A percentile compares a stretch with the other conserved stretches of the same genome.
phyloP scores from a whole-genome alignment of 2,329 filamentous ascomycete species.

The Berkeleyomyces basicola region DNA sequence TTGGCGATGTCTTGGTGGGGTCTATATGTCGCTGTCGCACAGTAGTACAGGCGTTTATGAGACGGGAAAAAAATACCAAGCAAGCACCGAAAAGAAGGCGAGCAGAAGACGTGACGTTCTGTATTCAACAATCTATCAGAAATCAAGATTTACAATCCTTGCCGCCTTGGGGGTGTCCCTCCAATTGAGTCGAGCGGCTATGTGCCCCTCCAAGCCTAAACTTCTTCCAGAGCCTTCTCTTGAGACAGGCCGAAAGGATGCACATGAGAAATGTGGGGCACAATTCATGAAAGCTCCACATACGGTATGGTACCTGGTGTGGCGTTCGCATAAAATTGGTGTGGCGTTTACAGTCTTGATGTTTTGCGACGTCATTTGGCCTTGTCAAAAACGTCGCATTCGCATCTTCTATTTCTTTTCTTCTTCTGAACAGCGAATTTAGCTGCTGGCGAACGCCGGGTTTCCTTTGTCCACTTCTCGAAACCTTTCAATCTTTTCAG shows the following conservation, averaged over 20 bases:
- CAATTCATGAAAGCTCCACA: neutral
- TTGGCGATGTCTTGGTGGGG: neutral
- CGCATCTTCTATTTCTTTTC: neutral
- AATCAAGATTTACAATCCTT: neutral
- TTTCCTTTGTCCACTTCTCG: no score
- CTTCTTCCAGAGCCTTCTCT: constrained; percentile 2
- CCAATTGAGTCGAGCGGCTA: neutral
- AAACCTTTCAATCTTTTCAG: neutral
- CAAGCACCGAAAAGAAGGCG: neutral
- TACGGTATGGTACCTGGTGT: neutral
- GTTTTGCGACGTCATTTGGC: neutral
- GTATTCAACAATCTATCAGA: neutral
- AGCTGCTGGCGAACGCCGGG: no score
- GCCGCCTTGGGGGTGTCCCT: neutral
- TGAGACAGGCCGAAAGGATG: neutral
- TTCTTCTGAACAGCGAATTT: neutral
- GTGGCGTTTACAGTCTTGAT: neutral
- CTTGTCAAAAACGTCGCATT: neutral
- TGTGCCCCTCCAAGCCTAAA: neutral
- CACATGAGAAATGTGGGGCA: neutral
- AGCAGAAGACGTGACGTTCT: neutral
- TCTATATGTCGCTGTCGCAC: neutral
- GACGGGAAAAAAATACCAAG: neutral
- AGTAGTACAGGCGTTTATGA: neutral
- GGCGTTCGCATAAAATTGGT: neutral